Evolutionary conservation across 148 eudicot species (phyloP).

Genomic region (Vaccinium corymbosum): DNA sequence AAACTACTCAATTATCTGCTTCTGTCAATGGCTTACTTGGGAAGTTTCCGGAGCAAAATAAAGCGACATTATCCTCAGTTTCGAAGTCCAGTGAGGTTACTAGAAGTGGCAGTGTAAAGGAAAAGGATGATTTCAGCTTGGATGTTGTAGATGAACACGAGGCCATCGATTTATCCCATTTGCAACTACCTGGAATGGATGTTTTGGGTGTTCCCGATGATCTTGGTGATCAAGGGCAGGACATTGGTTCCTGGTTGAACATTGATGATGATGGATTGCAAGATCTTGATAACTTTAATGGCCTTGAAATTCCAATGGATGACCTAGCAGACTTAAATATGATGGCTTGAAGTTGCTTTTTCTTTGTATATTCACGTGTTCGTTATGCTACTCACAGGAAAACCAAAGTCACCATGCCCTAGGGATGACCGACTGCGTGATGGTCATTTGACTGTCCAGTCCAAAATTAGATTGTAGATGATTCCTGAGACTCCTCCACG

Average conservation of each 20-base stretch:
- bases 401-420: constrained; percentile 19
- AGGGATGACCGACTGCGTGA: constrained; percentile 24
- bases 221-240: constrained; percentile 56
- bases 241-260: constrained; percentile 73
- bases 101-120: constrained; percentile 27
- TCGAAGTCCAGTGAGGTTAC: constrained; percentile 26
- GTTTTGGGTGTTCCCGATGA: constrained; percentile 46
- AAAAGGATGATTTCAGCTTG: constrained; percentile 28
- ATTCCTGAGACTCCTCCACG: constrained; percentile 30
- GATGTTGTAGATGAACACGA: constrained; percentile 35
- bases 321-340: constrained; percentile 63
- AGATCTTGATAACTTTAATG: constrained; percentile 50
- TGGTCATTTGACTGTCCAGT: constrained; percentile 29
- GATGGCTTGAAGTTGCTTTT: constrained; percentile 47
- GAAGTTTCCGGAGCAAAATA: constrained; percentile 43
- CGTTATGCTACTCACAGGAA: constrained; percentile 30
- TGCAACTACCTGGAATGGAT: constrained; percentile 58
- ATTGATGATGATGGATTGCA: constrained; percentile 61
- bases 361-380: constrained; percentile 39
- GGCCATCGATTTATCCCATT: constrained; percentile 49
- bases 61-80: constrained; percentile 27
- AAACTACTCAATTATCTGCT: constrained; percentile 48
- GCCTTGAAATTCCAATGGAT: constrained; percentile 84
- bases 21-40: constrained; percentile 41
- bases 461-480: constrained; percentile 39